phyloP scores from a whole-genome alignment of 257 asterid species.

The Solanum sejunctum region DNA sequence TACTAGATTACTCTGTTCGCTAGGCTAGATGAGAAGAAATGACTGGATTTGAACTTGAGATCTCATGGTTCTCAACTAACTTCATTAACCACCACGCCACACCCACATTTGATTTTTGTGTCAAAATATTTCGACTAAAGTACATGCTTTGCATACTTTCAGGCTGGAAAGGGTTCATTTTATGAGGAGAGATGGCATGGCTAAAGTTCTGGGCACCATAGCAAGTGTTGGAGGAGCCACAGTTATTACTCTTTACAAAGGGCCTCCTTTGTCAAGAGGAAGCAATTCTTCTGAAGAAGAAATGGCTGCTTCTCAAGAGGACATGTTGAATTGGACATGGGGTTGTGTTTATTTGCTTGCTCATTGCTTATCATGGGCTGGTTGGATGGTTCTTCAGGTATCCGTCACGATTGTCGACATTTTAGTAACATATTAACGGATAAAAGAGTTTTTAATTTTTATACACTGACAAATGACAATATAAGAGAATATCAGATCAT shows the following conservation, averaged over 20 bases:
- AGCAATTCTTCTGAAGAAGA: slow-evolving; percentile 9
- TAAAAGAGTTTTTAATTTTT: background rate
- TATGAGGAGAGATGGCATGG: slow-evolving; percentile 57
- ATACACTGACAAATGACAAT: background rate
- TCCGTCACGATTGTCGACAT: background rate
- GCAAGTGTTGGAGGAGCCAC: slow-evolving; percentile 76
- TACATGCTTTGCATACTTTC: background rate
- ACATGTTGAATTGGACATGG: slow-evolving; percentile 58
- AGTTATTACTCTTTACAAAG: slow-evolving; percentile 67
- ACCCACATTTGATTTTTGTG: background rate
- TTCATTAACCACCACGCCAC: background rate
- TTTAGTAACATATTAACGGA: background rate
- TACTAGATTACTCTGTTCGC: background rate
- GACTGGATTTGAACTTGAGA: background rate
- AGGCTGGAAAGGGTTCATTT: slow-evolving; percentile 46
- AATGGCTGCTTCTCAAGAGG: slow-evolving; percentile 7
- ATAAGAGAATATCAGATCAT: background rate
- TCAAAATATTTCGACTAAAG: background rate
- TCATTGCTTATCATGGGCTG: slow-evolving; percentile 93
- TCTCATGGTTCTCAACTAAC: background rate
- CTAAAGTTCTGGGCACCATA: slow-evolving; percentile 61
- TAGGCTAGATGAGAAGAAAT: background rate
- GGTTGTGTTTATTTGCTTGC: slow-evolving; percentile 66
- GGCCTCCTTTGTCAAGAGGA: slow-evolving; percentile 44
- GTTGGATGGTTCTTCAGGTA: slow-evolving; percentile 89